Evolutionary conservation across 345 rosid genomes (phyloP), one percentile per base, ranked within the genome.

Genomic region (Bretschneidera sinensis): DNA sequence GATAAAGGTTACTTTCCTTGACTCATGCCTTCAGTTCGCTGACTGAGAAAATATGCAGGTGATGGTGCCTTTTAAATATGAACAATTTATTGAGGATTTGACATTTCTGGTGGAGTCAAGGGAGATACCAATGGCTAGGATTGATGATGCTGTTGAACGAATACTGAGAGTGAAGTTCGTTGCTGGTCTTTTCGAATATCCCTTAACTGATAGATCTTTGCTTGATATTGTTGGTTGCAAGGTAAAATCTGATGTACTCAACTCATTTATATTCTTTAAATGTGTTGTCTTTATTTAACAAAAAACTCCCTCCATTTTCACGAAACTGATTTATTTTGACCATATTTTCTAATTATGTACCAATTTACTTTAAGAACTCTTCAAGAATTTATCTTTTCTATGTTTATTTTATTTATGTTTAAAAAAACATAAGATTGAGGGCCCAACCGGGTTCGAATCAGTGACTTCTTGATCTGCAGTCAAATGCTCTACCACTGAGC

Each of bases 401-500:
- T n/a, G n/a, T n/a, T n/a, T n/a, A n/a, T n/a, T n/a, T n/a, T n/a
- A n/a, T n/a, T n/a, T n/a, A n/a, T n/a, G n/a, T n/a, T n/a, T n/a
- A n/a, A n/a, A n/a, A n/a, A n/a, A n/a, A n/a, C n/a, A n/a, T n/a
- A n/a, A n/a, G n/a, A n/a, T n/a, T 4, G 9, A 60, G 71, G 76
- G 76, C 79, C 82, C 82, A 71, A 74, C 77, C 72, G 71, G 69
- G 61, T 69, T 74, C 73, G 71, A 75, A 72, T 78, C 80, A 64
- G 71, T 78, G 85, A 78, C 88, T 86, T 82, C 82, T 80, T 82
- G 85, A 84, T 79, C 88, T 79, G 82, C 80, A 87, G 85, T 82
- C 86, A 84, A 82, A 79, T 84, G 86, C 86, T 84, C 91, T 81
- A 84, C 91, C 82, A 81, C 88, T 81, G 85, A 87, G 86, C 88